Conservation (phyloP, 2,329 filamentous ascomycete genomes). For the Shiraia sp. region DNA sequence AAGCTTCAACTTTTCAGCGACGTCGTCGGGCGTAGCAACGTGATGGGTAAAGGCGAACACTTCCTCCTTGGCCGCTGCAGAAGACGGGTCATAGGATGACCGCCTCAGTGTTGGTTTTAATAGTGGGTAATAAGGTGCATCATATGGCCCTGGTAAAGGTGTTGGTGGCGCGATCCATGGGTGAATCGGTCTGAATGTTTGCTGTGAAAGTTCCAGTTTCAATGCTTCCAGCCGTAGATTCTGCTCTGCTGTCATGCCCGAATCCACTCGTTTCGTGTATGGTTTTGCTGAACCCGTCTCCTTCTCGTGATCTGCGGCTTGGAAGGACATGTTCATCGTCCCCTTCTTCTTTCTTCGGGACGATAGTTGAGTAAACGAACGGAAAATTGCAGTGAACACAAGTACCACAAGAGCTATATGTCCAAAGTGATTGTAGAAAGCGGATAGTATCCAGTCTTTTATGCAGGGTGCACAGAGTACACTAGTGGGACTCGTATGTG, state of each 20-base stretch:
- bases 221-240: slow-evolving; percentile 18
- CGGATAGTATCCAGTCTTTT: slow-evolving; percentile 10
- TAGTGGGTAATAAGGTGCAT: slow-evolving; percentile 39
- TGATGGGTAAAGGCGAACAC: slow-evolving; percentile 31
- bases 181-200: slow-evolving; percentile 29
- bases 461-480: slow-evolving; percentile 5
- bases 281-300: slow-evolving; percentile 3
- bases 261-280: slow-evolving; percentile 5
- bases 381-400: slow-evolving; percentile 20
- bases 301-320: slow-evolving; percentile 4
- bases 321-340: not conserved
- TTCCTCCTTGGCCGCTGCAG: slow-evolving; percentile 6
- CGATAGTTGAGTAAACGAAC: slow-evolving; percentile 13
- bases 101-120: slow-evolving; percentile 32
- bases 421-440: slow-evolving; percentile 8
- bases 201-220: slow-evolving; percentile 17
- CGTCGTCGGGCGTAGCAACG: slow-evolving; percentile 27
- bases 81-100: slow-evolving; percentile 16
- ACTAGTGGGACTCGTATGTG: slow-evolving; percentile 22
- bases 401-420: slow-evolving; percentile 22
- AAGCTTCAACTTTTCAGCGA: slow-evolving; percentile 14
- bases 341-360: slow-evolving; percentile 22
- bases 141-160: slow-evolving; percentile 40
- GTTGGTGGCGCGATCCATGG: slow-evolving; percentile 39
- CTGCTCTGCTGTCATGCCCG: slow-evolving; percentile 4